phyloP scores from a whole-genome alignment of 2,329 filamentous ascomycete species.

The Microdochium nivale region DNA sequence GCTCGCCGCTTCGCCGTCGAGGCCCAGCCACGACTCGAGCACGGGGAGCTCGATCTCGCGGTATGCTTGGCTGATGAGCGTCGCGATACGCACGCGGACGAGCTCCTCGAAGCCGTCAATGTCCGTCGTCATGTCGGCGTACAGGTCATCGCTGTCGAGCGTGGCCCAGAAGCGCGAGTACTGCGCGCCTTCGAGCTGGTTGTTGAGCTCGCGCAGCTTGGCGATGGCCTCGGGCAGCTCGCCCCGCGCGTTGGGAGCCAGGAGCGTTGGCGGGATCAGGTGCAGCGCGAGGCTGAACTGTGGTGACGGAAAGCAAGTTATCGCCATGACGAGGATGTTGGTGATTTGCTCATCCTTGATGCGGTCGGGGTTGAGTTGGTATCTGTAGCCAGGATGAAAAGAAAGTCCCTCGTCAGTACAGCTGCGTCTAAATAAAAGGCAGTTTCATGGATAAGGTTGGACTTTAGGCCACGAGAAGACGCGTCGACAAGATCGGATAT shows the following conservation, averaged over 20 bases:
- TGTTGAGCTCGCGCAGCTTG: constrained; percentile 78
- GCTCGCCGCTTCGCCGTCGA: constrained; percentile 57
- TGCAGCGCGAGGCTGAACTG: constrained; percentile 93
- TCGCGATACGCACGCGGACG: constrained; percentile 81
- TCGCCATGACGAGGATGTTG: constrained; percentile 96
- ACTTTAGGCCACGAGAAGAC: not conserved
- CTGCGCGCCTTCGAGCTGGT: constrained; percentile 80
- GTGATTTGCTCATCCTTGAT: constrained; percentile 95
- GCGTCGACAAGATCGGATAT: constrained; percentile 1
- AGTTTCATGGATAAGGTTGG: not conserved
- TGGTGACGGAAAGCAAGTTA: constrained; percentile 92
- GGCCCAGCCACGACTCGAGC: constrained; percentile 68
- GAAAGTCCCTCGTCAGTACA: constrained; percentile 1
- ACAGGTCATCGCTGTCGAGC: constrained; percentile 87
- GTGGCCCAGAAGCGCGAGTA: constrained; percentile 92
- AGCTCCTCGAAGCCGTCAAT: constrained; percentile 92
- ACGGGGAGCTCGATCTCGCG: constrained; percentile 61
- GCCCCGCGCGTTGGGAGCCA: constrained; percentile 50
- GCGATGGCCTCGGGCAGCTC: constrained; percentile 84
- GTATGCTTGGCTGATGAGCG: constrained; percentile 74
- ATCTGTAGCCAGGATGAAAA: constrained; percentile 44
- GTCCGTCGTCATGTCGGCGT: constrained; percentile 90
- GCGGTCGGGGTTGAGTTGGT: constrained; percentile 99
- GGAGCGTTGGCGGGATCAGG: constrained; percentile 79
- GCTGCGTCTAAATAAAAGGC: not conserved